Evolutionary conservation across 129 eudicot genomes (phyloP).

Genomic region (Erigeron canadensis): DNA sequence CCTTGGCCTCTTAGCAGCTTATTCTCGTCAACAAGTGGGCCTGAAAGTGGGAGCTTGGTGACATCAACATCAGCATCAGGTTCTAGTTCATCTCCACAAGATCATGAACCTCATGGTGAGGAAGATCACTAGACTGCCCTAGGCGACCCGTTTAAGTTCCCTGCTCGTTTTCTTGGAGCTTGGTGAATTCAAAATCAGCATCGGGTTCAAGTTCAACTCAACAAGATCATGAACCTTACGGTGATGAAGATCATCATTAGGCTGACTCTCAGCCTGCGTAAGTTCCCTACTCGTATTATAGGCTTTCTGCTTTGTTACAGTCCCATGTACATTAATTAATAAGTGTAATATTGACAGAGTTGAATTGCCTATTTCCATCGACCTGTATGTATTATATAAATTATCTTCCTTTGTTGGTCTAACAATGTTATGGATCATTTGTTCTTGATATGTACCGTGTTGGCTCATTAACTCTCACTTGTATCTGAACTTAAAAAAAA

Average conservation of each 20-base stretch:
- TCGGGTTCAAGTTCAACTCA: slow-evolving; percentile 14
- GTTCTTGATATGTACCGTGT: neutral
- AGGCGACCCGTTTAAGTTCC: slow-evolving; percentile 3
- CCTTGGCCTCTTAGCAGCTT: slow-evolving; percentile 78
- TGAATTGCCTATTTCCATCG: slow-evolving; percentile 12
- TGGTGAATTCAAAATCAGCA: slow-evolving; percentile 24
- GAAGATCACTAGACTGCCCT: slow-evolving; percentile 22
- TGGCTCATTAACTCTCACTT: neutral
- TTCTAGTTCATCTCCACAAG: slow-evolving; percentile 17
- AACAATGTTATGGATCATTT: slow-evolving; percentile 5
- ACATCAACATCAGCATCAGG: slow-evolving; percentile 27
- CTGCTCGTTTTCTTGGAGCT: slow-evolving; percentile 2
- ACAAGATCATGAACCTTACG: slow-evolving; percentile 15
- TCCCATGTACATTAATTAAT: slow-evolving; percentile 27
- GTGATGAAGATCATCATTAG: slow-evolving; percentile 27
- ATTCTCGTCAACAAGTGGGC: slow-evolving; percentile 50
- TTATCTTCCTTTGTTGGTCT: slow-evolving; percentile 1
- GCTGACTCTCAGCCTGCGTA: slow-evolving; percentile 1
- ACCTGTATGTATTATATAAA: slow-evolving; percentile 21
- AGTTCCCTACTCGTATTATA: neutral
- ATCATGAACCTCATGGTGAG: slow-evolving; percentile 20
- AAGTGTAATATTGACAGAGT: slow-evolving; percentile 35
- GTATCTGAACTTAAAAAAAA: neutral
- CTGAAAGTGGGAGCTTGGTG: slow-evolving; percentile 32
- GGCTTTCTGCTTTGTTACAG: slow-evolving; percentile 30